Evolutionary conservation across 306 rosid species (phyloP).

Genomic region (Vicia villosa): DNA sequence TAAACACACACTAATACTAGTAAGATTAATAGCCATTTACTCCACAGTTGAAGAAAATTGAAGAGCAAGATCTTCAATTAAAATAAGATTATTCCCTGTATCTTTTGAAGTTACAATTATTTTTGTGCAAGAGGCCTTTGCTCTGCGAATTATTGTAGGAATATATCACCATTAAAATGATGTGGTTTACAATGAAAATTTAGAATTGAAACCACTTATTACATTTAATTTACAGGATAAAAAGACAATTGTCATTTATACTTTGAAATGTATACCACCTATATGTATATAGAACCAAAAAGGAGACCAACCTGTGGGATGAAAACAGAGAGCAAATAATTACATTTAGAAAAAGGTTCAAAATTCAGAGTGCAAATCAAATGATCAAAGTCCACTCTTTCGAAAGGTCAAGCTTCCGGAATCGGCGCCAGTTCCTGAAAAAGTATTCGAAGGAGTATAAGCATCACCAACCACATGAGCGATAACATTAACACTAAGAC

Average conservation of each 20-base stretch:
- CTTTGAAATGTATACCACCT: constrained; percentile 35
- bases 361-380: constrained; percentile 25
- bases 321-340: constrained; percentile 28
- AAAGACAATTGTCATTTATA: constrained; percentile 45
- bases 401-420: constrained; percentile 68
- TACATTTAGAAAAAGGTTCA: constrained; percentile 15
- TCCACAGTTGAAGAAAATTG: constrained; percentile 6
- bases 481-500: background rate
- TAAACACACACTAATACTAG: background rate
- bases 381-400: constrained; percentile 27
- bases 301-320: constrained; percentile 23
- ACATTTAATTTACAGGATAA: constrained; percentile 40
- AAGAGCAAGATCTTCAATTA: constrained; percentile 9
- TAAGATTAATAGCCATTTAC: background rate
- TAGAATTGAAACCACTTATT: constrained; percentile 29
- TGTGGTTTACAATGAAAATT: constrained; percentile 43
- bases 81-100: constrained; percentile 25
- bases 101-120: constrained; percentile 12
- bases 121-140: constrained; percentile 10
- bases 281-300: constrained; percentile 28
- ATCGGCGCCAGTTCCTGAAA: constrained; percentile 67
- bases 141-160: constrained; percentile 26
- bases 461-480: constrained; percentile 16
- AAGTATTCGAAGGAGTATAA: constrained; percentile 34
- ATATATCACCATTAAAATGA: constrained; percentile 27